These are phyloP conservation scores for Saturnispora zaruensis DNA, from an alignment of 805 yeast species.

Conservation along the genomic window DNA sequence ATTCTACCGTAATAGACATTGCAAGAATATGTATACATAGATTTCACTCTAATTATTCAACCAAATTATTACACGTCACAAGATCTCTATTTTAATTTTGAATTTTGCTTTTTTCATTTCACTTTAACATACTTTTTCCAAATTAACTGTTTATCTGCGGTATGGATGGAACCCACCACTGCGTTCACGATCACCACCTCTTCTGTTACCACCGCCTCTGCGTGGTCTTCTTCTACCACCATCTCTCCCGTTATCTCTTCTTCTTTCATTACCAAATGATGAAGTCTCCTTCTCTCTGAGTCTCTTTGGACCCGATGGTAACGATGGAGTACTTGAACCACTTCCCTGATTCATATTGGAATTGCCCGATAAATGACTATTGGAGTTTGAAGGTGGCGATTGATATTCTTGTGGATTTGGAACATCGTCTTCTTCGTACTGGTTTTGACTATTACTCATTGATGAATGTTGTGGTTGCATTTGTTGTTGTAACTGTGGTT, in stretches of 20 bases:
- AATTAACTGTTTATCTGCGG: slow-evolving; percentile 11
- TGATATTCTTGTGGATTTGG: slow-evolving; percentile 30
- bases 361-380: neutral
- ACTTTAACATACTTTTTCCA: neutral
- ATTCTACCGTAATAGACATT: neutral
- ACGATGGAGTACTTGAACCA: slow-evolving; percentile 10
- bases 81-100: neutral
- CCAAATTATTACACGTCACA: neutral
- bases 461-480: slow-evolving; percentile 6
- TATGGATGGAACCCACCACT: slow-evolving; percentile 29
- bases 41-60: neutral
- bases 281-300: slow-evolving; percentile 16
- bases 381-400: slow-evolving; percentile 5
- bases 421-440: slow-evolving; percentile 27
- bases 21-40: neutral
- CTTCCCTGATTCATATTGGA: neutral
- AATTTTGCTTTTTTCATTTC: neutral
- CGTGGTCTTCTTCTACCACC: slow-evolving; percentile 18
- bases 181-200: slow-evolving; percentile 22
- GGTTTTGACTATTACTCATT: slow-evolving; percentile 8
- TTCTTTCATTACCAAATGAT: slow-evolving; percentile 11
- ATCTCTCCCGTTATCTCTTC: slow-evolving; percentile 11
- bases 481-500: slow-evolving; percentile 6
- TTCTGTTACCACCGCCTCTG: slow-evolving; percentile 12
- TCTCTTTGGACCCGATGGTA: slow-evolving; percentile 30